These are phyloP conservation scores for Pyricularia grisea DNA, from an alignment of 2,329 filamentous ascomycete species.

Conservation along the genomic window DNA sequence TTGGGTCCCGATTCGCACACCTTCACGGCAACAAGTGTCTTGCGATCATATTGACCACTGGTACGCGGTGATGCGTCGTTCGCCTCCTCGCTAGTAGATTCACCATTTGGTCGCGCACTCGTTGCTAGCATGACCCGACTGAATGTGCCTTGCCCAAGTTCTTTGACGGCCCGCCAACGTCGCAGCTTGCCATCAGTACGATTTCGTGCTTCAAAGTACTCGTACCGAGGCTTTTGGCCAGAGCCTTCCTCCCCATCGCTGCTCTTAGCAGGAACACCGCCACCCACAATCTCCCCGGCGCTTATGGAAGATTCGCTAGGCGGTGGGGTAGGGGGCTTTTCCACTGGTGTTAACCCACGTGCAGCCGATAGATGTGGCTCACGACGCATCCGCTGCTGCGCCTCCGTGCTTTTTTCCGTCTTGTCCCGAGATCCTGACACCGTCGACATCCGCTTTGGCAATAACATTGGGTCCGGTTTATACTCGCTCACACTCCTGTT, in stretches of 20 bases:
- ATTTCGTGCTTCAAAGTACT: constrained; percentile 63
- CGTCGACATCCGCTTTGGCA: constrained; percentile 63
- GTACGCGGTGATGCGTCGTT: constrained; percentile 13
- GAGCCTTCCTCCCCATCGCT: constrained; percentile 5
- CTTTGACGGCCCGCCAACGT: constrained; percentile 69
- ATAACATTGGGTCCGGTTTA: constrained; percentile 59
- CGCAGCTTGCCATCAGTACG: constrained; percentile 60
- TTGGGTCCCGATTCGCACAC: constrained; percentile 91
- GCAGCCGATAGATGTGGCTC: constrained; percentile 75
- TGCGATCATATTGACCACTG: constrained; percentile 42
- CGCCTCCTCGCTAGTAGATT: constrained; percentile 23
- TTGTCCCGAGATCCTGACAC: constrained; percentile 51
- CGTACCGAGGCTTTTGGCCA: constrained; percentile 30
- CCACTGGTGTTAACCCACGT: constrained; percentile 59
- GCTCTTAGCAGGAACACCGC: constrained; percentile 27
- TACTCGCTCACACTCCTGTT: constrained; percentile 89
- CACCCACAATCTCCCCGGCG: constrained; percentile 26
- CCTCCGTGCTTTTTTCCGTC: constrained; percentile 26
- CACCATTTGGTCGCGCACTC: constrained; percentile 52
- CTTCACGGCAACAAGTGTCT: constrained; percentile 86
- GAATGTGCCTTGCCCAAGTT: constrained; percentile 88
- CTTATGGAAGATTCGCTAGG: constrained; percentile 61
- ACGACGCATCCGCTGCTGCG: constrained; percentile 45
- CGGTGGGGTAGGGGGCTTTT: constrained; percentile 68
- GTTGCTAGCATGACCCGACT: constrained; percentile 90